Conservation (phyloP, 148 eudicot species). For the Euryodendron excelsum region DNA sequence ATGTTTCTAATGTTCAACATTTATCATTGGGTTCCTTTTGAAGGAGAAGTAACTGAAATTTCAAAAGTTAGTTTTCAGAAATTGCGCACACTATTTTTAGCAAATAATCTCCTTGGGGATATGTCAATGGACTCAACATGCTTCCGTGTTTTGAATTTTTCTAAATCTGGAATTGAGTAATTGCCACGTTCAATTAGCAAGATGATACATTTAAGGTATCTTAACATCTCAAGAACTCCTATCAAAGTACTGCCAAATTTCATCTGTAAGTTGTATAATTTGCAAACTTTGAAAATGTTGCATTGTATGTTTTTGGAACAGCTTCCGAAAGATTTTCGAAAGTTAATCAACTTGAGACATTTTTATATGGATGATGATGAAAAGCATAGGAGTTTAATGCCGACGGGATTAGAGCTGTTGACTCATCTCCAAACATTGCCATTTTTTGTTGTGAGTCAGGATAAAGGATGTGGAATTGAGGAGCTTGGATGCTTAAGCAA, state of each 20-base stretch:
- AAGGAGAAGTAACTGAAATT: no score
- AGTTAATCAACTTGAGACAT: constrained; percentile 20
- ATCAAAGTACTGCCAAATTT: constrained; percentile 11
- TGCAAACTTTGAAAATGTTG: constrained; percentile 12
- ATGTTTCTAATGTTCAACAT: background rate
- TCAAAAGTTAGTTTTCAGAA: background rate
- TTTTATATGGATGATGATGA: background rate
- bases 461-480: background rate
- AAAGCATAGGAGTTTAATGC: background rate
- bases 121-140: background rate
- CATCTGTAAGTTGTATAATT: constrained; percentile 13
- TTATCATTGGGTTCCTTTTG: background rate
- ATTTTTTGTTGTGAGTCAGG: background rate
- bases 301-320: background rate
- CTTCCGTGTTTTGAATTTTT: background rate
- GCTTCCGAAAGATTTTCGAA: background rate
- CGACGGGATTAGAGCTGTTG: background rate
- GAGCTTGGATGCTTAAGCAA: background rate
- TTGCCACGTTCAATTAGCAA: constrained; percentile 9
- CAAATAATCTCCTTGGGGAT: background rate
- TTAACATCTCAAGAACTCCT: constrained; percentile 1
- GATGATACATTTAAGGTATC: constrained; percentile 18
- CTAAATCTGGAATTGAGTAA: background rate
- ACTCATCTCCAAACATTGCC: background rate
- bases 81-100: background rate